Conservation (phyloP, 306 rosid species). For the Lathyrus sativus region DNA sequence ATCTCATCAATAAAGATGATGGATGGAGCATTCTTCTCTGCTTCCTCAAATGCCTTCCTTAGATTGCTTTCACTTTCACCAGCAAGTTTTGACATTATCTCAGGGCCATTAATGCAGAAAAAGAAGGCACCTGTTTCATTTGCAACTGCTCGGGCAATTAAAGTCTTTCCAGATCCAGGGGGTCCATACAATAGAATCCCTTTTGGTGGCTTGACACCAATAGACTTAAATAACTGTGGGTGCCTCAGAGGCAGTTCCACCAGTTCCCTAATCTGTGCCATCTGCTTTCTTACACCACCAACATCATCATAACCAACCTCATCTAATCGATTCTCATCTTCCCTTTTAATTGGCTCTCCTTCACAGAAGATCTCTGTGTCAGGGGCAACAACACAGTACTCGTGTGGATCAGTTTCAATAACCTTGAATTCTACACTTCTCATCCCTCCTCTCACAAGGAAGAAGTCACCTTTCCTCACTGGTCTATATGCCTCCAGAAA, state of each 20-base stretch:
- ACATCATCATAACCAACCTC: slow-evolving; percentile 99
- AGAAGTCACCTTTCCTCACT: slow-evolving; percentile 87
- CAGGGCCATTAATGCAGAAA: slow-evolving; percentile 96
- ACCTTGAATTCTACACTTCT: slow-evolving; percentile 98
- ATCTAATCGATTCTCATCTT: slow-evolving; percentile 90
- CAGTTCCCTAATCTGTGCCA: slow-evolving; percentile 93
- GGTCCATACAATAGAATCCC: slow-evolving; percentile 92
- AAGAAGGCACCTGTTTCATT: slow-evolving; percentile 99
- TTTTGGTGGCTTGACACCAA: slow-evolving; percentile 99
- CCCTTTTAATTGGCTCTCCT: slow-evolving; percentile 89
- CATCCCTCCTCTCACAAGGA: slow-evolving; percentile 99
- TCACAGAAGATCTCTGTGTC: slow-evolving; percentile 98
- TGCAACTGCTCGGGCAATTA: slow-evolving; percentile 93
- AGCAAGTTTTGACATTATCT: slow-evolving; percentile 93
- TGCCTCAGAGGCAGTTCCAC: slow-evolving; percentile 95
- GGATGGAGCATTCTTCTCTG: slow-evolving; percentile 98
- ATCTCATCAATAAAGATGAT: slow-evolving; percentile 93
- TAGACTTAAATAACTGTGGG: slow-evolving; percentile 88
- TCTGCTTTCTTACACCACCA: slow-evolving; percentile 95
- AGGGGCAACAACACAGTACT: slow-evolving; percentile 96
- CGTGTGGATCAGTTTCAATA: slow-evolving; percentile 88
- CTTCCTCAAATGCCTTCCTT: slow-evolving; percentile 98
- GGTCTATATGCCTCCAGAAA: slow-evolving; percentile 94
- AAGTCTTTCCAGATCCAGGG: slow-evolving; percentile 92
- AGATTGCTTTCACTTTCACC: slow-evolving; percentile 99